Evolutionary conservation across 768 basidiomycete species (phyloP).

Genomic region (Crepidotus variabilis): DNA sequence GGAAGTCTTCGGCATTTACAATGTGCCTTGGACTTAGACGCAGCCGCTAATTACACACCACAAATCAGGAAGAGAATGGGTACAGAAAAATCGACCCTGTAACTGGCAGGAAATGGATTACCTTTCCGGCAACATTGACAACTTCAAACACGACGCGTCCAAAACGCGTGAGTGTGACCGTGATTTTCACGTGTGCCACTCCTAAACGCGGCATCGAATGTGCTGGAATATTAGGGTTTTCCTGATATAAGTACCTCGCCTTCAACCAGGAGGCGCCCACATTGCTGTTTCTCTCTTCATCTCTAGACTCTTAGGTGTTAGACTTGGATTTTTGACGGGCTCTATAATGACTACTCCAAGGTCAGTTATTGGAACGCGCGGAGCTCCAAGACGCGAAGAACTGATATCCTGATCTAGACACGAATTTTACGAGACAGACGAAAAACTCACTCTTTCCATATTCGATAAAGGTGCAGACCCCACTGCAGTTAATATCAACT

Average conservation of each 20-base stretch:
- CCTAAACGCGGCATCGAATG: constrained; percentile 26
- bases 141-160: background rate
- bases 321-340: background rate
- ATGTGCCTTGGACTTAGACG: too few relatives aligned
- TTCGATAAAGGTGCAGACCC: constrained; percentile 79
- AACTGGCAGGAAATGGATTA: background rate
- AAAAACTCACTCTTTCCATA: constrained; percentile 65
- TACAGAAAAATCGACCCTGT: too few relatives aligned
- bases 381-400: background rate
- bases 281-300: background rate
- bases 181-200: constrained; percentile 8
- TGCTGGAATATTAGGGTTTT: constrained; percentile 26
- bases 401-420: constrained; percentile 41
- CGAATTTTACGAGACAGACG: constrained; percentile 88
- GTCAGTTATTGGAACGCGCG: constrained; percentile 16
- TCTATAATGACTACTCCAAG: constrained; percentile 31
- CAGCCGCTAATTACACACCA: too few relatives aligned
- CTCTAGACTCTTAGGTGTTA: background rate
- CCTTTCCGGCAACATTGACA: background rate
- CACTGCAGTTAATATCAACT: constrained; percentile 52
- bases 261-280: background rate
- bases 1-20: too few relatives aligned
- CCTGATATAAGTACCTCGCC: constrained; percentile 1
- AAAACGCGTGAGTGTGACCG: constrained; percentile 10
- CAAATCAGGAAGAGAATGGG: too few relatives aligned